Conservation (phyloP, 805 yeast species). For the Jamesozyma rosinii region DNA sequence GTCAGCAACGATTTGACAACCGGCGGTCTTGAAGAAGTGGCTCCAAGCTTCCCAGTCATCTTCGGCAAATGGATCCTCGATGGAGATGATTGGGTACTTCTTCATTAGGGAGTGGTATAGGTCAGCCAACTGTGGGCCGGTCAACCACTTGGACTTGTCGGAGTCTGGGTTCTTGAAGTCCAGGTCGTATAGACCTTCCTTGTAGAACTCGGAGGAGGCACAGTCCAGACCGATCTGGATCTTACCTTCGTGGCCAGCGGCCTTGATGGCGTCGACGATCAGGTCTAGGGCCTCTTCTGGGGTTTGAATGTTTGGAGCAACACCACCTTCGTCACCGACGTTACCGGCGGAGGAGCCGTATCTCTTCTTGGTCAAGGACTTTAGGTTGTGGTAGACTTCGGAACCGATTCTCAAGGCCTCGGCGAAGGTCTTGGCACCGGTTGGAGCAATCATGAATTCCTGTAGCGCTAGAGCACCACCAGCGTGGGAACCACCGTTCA, state of each 20-base stretch:
- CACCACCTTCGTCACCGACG: conserved; percentile 99
- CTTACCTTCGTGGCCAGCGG: conserved; percentile 90
- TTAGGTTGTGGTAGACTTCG: conserved; percentile 94
- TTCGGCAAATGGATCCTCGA: conserved; percentile 98
- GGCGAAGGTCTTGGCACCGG: conserved; percentile 77
- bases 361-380: conserved; percentile 80
- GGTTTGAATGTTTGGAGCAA: conserved; percentile 91
- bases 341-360: conserved; percentile 98
- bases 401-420: conserved; percentile 95
- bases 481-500: conserved; percentile 99
- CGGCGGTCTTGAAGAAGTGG: conserved; percentile 65
- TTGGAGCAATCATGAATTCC: conserved; percentile 98
- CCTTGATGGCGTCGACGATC: conserved; percentile 76
- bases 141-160: conserved; percentile 79
- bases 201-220: conserved; percentile 95
- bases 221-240: conserved; percentile 88
- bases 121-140: conserved; percentile 77
- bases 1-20: conserved; percentile 90
- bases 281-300: conserved; percentile 96
- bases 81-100: conserved; percentile 94
- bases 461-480: conserved; percentile 98
- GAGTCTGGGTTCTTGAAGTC: conserved; percentile 95
- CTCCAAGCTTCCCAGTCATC: conserved; percentile 99
- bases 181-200: conserved; percentile 91
- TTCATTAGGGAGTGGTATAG: conserved; percentile 68